Conservation (phyloP, 2,329 filamentous ascomycete species). For the Pseudogymnoascus sp. region DNA sequence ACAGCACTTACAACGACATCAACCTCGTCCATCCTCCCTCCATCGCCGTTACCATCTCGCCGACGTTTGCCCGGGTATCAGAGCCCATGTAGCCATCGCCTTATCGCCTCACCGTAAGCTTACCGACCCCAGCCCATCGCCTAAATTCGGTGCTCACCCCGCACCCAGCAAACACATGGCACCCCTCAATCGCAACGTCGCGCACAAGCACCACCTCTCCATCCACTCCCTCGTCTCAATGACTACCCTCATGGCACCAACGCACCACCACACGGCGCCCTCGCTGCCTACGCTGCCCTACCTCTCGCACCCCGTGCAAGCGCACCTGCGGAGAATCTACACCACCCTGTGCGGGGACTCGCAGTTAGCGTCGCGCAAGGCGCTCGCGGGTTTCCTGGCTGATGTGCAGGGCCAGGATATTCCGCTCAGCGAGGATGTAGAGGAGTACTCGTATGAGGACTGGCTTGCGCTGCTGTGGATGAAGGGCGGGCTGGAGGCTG, state of each 20-base stretch:
- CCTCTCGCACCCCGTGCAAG: constrained; percentile 41
- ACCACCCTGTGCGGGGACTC: constrained; percentile 33
- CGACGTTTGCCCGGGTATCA: background rate
- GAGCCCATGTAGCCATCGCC: background rate
- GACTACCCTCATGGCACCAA: constrained; percentile 10
- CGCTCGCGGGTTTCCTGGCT: constrained; percentile 42
- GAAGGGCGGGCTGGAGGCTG: constrained; percentile 22
- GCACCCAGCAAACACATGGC: background rate
- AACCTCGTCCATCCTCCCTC: background rate
- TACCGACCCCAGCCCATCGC: background rate
- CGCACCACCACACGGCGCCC: constrained; percentile 15
- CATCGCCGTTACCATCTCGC: background rate
- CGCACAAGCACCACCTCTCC: constrained; percentile 5
- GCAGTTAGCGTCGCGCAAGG: constrained; percentile 29
- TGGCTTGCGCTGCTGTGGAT: constrained; percentile 25
- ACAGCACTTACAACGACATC: background rate
- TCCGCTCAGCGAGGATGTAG: constrained; percentile 16
- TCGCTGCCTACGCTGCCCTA: constrained; percentile 26
- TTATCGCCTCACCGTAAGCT: background rate
- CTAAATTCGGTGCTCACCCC: background rate
- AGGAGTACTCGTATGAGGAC: constrained; percentile 26
- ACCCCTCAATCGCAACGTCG: background rate
- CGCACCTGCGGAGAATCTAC: constrained; percentile 40
- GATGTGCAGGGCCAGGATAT: constrained; percentile 33
- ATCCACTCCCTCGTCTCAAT: constrained; percentile 7